Evolutionary conservation across 306 rosid genomes (phyloP).

Genomic region (Cucurbita ficifolia): DNA sequence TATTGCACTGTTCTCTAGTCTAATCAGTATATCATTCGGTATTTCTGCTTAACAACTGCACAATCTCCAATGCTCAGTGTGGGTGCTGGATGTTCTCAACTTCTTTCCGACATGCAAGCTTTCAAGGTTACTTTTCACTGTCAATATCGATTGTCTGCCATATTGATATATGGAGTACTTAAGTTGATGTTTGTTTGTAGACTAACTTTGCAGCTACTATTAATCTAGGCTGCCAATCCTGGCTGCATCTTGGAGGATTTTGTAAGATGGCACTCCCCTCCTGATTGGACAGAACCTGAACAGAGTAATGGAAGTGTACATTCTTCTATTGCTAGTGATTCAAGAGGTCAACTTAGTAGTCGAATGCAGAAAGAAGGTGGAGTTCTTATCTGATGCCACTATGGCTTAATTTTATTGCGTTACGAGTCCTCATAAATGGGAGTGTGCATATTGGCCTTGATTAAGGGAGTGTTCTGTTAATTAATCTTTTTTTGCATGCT

Average conservation of each 20-base stretch:
- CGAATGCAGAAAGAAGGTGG: conserved; percentile 97
- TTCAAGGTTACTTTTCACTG: conserved; percentile 57
- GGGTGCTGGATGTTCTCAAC: conserved; percentile 99
- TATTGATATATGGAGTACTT: conserved; percentile 7
- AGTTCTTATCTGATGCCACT: conserved; percentile 5
- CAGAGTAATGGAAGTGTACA: conserved; percentile 33
- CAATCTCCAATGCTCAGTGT: conserved; percentile 54
- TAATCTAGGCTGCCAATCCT: conserved; percentile 90
- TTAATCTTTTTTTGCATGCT: not conserved
- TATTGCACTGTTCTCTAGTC: conserved; percentile 3
- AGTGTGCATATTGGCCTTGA: not conserved
- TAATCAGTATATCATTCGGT: not conserved
- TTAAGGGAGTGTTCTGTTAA: not conserved
- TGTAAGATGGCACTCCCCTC: conserved; percentile 99
- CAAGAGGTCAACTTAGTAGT: conserved; percentile 73
- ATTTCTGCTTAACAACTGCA: conserved; percentile 20
- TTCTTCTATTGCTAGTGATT: conserved; percentile 29
- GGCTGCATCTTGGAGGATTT: conserved; percentile 99
- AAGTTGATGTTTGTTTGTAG: not conserved
- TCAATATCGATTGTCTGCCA: conserved; percentile 9
- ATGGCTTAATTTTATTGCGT: not conserved
- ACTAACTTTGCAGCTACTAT: conserved; percentile 8
- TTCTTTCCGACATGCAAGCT: conserved; percentile 99
- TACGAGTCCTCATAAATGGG: not conserved
- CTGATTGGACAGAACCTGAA: conserved; percentile 83